Base-by-base conservation (phyloP, 78 protist genomes). In the Dictyostelium discoideum region DNA sequence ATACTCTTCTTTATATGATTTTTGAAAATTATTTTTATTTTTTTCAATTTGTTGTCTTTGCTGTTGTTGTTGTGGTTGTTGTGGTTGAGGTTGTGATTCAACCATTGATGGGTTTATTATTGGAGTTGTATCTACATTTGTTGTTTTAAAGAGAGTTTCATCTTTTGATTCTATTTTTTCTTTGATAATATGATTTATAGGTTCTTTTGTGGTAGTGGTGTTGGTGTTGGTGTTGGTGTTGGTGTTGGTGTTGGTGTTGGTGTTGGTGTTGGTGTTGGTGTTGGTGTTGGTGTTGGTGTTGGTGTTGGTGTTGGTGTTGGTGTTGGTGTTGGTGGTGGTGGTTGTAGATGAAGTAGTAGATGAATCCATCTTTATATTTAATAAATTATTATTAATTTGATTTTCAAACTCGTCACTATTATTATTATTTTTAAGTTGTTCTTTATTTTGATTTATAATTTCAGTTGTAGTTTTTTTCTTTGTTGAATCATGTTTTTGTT, bases 1-100 rank as follows among this genome's bases (percentile, higher is more conserved):
- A 81, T 89, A 89, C 39, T 89, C 85, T 54, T 89, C 69, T 89
- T 57, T 89, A 67, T 74, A 89, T 42, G 84, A 74, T 67, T 63
- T 67, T 69, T 87, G 50, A 11, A 69, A 11, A 46, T 11, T 80
- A 24, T 40, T 80, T 44, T n/a, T 80, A 48, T 24, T 16, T 46
- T 24, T 44, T 82, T 50, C 37, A 14, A 2, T 18, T 39, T 14
- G 63, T 81, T 22, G 26, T 14, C 54, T 3, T 48, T 48, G 39
- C n/a, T 48, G 10, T 40, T 14, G 22, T 37, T 0, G 37, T 11
- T n/a, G 48, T 22, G 5, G 39, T 20, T n/a, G 37, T 4, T n/a
- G 50, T 48, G 0, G 60, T 83, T 37, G 48, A 2, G 8, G 83
- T 79, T 40, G 42, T 78, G 57, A 42, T 83, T 54, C n/a, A 44